phyloP scores from a whole-genome alignment of 148 eudicot species.

The Cornus kousa region DNA sequence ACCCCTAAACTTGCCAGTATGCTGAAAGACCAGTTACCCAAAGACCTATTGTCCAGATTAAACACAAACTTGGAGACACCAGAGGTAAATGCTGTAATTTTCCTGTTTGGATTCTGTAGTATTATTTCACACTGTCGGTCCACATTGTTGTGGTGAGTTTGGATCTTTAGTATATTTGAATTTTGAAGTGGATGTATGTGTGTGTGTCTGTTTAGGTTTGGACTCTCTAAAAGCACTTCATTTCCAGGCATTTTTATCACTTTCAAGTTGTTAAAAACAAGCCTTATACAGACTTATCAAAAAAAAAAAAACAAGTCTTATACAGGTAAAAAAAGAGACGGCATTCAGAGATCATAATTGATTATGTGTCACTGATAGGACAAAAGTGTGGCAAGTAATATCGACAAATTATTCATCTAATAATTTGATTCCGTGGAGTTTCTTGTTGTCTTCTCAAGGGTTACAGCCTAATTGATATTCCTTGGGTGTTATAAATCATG shows the following conservation, averaged over 20 bases:
- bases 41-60: constrained; percentile 70
- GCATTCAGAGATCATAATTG: neutral
- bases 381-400: neutral
- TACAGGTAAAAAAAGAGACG: too few species aligned
- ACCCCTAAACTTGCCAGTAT: constrained; percentile 96
- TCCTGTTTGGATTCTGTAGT: neutral
- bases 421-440: neutral
- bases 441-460: neutral
- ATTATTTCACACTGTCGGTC: neutral
- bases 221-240: neutral
- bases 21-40: constrained; percentile 70
- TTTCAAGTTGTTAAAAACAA: too few species aligned
- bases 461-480: neutral
- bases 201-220: neutral
- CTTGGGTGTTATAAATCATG: neutral
- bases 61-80: constrained; percentile 93
- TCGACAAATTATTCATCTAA: neutral
- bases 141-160: neutral
- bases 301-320: too few species aligned
- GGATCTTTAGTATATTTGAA: neutral
- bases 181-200: too few species aligned
- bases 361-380: neutral
- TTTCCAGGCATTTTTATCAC: too few species aligned
- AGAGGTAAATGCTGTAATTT: constrained; percentile 50
- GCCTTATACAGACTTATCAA: too few species aligned